Conservation (phyloP, 257 asterid species). For the Osmanthus fragrans region DNA sequence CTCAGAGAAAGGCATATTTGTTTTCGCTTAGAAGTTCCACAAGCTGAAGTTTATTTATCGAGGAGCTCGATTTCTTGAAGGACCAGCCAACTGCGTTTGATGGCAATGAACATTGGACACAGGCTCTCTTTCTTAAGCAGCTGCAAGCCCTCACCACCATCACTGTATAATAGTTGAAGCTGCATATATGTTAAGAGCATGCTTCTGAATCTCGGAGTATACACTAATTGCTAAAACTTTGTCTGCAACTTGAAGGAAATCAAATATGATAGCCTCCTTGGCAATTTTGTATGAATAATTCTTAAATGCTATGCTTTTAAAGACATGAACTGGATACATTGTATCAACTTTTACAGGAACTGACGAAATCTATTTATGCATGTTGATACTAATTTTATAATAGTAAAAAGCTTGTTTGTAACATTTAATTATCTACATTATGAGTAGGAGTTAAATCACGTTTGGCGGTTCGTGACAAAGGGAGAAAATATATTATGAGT, state of each 20-base stretch:
- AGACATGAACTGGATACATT: background rate
- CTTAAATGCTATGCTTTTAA: background rate
- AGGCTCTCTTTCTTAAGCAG: background rate
- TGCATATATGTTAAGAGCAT: background rate
- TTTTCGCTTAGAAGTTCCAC: constrained; percentile 49
- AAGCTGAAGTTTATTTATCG: background rate
- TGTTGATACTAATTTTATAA: too few species aligned
- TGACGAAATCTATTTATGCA: background rate
- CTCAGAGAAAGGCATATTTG: constrained; percentile 77
- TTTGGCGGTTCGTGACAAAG: too few species aligned
- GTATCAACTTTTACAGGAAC: background rate
- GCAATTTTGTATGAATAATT: background rate
- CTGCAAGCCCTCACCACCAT: background rate
- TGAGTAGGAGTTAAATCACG: too few species aligned
- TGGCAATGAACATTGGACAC: background rate
- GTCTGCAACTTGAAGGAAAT: background rate
- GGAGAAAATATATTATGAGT: too few species aligned
- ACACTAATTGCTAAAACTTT: background rate
- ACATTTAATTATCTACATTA: too few species aligned
- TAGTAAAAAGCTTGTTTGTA: too few species aligned
- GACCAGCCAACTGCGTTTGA: background rate
- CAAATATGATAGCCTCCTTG: background rate
- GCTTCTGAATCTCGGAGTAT: background rate
- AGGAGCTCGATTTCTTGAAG: background rate
- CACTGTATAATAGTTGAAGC: background rate